Evolutionary conservation across 371 early-diverging fungal genomes (phyloP).

Genomic region (Rhizomucor pusillus): DNA sequence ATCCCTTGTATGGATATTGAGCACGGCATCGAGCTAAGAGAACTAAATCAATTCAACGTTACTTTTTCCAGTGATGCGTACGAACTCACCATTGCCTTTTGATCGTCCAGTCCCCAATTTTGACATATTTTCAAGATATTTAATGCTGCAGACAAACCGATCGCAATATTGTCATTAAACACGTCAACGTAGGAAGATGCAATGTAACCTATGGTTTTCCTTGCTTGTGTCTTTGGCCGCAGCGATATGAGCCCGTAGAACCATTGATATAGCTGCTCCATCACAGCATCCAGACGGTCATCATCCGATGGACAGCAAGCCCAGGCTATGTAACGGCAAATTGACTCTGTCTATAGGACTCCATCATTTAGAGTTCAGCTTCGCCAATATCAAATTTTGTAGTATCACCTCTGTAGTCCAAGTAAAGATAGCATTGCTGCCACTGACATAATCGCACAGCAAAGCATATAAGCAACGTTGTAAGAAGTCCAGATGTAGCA

Average conservation of each 20-base stretch:
- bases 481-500: neutral
- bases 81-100: too few species aligned
- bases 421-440: neutral
- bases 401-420: neutral
- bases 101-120: too few species aligned
- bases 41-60: too few species aligned
- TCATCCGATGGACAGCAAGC: neutral
- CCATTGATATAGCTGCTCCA: neutral
- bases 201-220: too few species aligned
- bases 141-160: too few species aligned
- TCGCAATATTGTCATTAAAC: too few species aligned
- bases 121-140: too few species aligned
- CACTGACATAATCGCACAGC: neutral
- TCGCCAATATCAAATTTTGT: too few species aligned
- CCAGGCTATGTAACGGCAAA: neutral
- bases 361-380: neutral
- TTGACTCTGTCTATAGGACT: neutral
- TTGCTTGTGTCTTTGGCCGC: neutral
- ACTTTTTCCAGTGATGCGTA: too few species aligned
- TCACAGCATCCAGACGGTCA: neutral
- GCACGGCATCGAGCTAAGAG: too few species aligned
- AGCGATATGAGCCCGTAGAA: neutral
- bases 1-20: too few species aligned
- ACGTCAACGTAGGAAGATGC: too few species aligned
- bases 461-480: neutral